Percentiles rank a stretch among this genome's conserved stretches.
Conservation (phyloP, 164 flowering plant genomes). For the Nymphaea thermarum region DNA sequence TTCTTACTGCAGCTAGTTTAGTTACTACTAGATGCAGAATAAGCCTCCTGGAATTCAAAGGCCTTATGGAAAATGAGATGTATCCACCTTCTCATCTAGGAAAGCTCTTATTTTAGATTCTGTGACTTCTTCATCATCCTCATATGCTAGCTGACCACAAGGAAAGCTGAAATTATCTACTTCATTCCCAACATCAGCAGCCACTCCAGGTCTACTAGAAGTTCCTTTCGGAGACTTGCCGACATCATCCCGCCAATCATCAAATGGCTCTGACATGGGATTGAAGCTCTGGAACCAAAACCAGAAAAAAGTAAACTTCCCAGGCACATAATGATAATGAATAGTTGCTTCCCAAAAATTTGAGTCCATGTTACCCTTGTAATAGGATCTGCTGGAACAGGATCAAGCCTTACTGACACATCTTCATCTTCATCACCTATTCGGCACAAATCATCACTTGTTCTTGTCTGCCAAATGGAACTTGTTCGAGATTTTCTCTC, state of each 20-base stretch:
- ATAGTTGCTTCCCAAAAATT: neutral
- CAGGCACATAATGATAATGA: neutral
- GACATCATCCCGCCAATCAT: constrained; percentile 29
- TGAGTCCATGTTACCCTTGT: neutral
- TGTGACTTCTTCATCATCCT: constrained; percentile 67
- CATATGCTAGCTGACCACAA: constrained; percentile 24
- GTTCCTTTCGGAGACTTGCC: constrained; percentile 36
- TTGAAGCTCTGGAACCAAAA: constrained; percentile 38
- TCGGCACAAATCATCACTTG: constrained; percentile 54
- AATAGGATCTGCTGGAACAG: constrained; percentile 1
- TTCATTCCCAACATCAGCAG: constrained; percentile 7
- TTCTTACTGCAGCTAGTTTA: no score
- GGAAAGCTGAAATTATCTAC: constrained; percentile 40
- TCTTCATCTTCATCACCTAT: constrained; percentile 44
- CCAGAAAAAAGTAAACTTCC: neutral
- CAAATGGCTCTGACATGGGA: constrained; percentile 53
- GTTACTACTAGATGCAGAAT: no score
- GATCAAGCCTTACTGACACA: constrained; percentile 18
- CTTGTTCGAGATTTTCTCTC: constrained; percentile 24
- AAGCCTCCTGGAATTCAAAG: neutral
- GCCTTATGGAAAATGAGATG: neutral
- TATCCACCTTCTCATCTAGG: constrained; percentile 55
- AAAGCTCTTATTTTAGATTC: constrained; percentile 62
- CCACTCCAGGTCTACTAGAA: constrained; percentile 16
- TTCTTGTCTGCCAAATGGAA: constrained; percentile 24